Percentiles rank a stretch among this genome's conserved stretches.
These are phyloP conservation scores for Ophiocordyceps camponoti-rufipedis DNA, from an alignment of 2,329 filamentous ascomycete genomes.

Conservation along the genomic window DNA sequence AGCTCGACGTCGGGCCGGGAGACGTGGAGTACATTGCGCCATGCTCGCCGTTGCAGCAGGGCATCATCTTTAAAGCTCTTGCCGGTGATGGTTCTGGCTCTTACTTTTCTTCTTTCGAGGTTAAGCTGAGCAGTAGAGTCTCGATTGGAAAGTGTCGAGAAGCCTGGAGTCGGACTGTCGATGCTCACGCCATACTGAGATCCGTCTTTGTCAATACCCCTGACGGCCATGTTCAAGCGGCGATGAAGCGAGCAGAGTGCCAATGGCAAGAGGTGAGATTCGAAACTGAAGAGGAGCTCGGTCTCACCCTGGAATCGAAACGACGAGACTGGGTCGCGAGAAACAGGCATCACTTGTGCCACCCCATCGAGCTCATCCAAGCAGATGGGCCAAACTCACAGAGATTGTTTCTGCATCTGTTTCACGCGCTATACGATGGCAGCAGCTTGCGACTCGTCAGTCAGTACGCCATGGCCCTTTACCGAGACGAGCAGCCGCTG, in stretches of 20 bases:
- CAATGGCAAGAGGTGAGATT: slow-evolving; percentile 24
- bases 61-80: slow-evolving; percentile 58
- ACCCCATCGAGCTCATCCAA: slow-evolving; percentile 33
- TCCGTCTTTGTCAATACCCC: slow-evolving; percentile 54
- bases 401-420: slow-evolving; percentile 47
- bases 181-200: slow-evolving; percentile 44
- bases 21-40: slow-evolving; percentile 59
- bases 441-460: slow-evolving; percentile 57
- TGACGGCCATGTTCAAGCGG: slow-evolving; percentile 61
- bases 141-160: slow-evolving; percentile 27
- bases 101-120: slow-evolving; percentile 64
- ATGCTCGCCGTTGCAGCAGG: slow-evolving; percentile 73
- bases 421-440: slow-evolving; percentile 79
- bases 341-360: slow-evolving; percentile 28
- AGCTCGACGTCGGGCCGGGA: slow-evolving; percentile 27
- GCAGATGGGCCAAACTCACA: slow-evolving; percentile 10
- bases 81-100: slow-evolving; percentile 31
- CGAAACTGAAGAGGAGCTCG: slow-evolving; percentile 10
- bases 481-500: slow-evolving; percentile 5
- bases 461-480: slow-evolving; percentile 24
- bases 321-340: slow-evolving; percentile 32
- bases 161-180: slow-evolving; percentile 39
- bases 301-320: slow-evolving; percentile 14
- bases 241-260: slow-evolving; percentile 25
- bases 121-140: slow-evolving; percentile 28